Evolutionary conservation across 2,329 filamentous ascomycete species (phyloP).

Genomic region (Tolypocladium cylindrosporum): DNA sequence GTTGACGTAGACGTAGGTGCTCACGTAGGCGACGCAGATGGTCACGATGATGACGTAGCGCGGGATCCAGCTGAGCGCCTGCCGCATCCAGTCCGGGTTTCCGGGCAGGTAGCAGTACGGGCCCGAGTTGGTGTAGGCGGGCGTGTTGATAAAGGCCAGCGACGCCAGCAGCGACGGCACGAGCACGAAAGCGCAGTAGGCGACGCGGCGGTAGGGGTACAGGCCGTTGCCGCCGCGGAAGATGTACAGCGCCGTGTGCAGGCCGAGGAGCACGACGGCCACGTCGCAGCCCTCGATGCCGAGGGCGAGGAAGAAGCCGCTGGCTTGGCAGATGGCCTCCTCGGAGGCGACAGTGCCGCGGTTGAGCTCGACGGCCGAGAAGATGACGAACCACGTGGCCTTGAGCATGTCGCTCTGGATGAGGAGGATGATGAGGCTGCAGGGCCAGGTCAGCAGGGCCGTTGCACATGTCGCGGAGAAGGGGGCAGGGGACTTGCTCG

Average conservation of each 20-base stretch:
- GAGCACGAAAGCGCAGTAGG: conserved; percentile 46
- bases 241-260: conserved; percentile 65
- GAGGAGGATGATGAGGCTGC: conserved; percentile 62
- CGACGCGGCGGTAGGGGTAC: conserved; percentile 53
- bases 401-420: conserved; percentile 65
- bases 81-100: conserved; percentile 57
- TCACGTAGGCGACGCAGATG: conserved; percentile 55
- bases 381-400: conserved; percentile 57
- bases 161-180: conserved; percentile 51
- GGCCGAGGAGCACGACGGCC: conserved; percentile 60
- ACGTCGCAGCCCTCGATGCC: conserved; percentile 64
- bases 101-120: conserved; percentile 62
- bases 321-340: conserved; percentile 54
- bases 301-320: conserved; percentile 56
- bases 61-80: conserved; percentile 63
- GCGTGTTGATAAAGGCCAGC: conserved; percentile 51
- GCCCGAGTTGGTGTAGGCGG: conserved; percentile 51
- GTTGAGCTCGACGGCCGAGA: conserved; percentile 48
- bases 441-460: not conserved
- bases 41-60: conserved; percentile 57
- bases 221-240: conserved; percentile 55
- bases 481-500: conserved; percentile 20
- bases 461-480: not conserved
- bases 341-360: conserved; percentile 37
- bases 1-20: conserved; percentile 60